Evolutionary conservation across 2,329 filamentous ascomycete species (phyloP), one percentile per base, ranked within the genome.

Genomic region (Diplodia scrobiculata): DNA sequence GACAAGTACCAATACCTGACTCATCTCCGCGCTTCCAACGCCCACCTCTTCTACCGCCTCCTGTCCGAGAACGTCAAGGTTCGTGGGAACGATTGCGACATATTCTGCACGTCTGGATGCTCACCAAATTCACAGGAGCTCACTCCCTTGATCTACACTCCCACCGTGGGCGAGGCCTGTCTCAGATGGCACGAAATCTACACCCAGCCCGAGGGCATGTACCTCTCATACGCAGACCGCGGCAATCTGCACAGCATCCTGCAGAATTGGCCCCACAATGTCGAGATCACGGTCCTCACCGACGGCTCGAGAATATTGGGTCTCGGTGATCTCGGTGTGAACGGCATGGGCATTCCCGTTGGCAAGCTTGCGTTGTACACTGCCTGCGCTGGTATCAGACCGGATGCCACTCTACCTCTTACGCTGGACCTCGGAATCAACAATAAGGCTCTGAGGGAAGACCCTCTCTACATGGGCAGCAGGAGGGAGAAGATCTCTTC

Each of bases 291-390:
- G 75, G 93, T 97, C 76, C 89, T 99, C 72, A 98, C 95, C 17
- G 95, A 99, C 77, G 95, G 95, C 68, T 97, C 93, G 58, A 90
- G 95, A 71, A 97, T 89, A 78, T 88, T 93, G 67, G 94, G 95
- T 74, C 87, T 99, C 45, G 95, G 95, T 72, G 95, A 99, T 79
- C 86, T 98, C 66, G 95, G 95, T 72, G 89, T 99, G 71, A 97
- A 97, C 79, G 95, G 95, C 74, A 96, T 98, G 83, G 95, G 95
- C 71, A 99, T 99, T 79, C 92, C 95, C 68, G 94, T 99, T 72
- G 95, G 95, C 75, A 99, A 99, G 83, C 86, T 98, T 68, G 88
- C 93, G 69, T 86, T 99, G 63, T 99, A 99, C 84, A 97, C 92
- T 67, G 92, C 90, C 53, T 96, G 94, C 74, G 95, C 95, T 67